phyloP scores from a whole-genome alignment of 495 filamentous ascomycete genomes.

The Aspergillus egyptiacus region DNA sequence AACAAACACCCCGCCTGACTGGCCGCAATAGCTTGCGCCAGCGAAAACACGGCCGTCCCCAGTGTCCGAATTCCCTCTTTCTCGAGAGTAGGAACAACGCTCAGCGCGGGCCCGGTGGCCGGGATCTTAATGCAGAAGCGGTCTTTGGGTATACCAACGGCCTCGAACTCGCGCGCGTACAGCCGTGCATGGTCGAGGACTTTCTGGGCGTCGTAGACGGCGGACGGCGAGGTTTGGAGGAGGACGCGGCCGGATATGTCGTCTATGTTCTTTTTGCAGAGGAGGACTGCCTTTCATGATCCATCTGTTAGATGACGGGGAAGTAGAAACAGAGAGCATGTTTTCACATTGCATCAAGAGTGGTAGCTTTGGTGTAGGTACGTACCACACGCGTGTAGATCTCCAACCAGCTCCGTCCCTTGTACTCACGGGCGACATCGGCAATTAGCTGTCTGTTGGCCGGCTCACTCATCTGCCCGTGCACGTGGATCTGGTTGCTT shows the following conservation, averaged over 20 bases:
- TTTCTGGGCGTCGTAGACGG: conserved; percentile 29
- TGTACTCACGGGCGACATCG: conserved; percentile 30
- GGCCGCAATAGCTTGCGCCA: conserved; percentile 51
- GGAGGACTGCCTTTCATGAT: conserved; percentile 24
- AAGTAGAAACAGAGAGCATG: too few species aligned
- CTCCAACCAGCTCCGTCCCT: conserved; percentile 35
- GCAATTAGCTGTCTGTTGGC: conserved; percentile 32
- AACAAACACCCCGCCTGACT: conserved; percentile 48
- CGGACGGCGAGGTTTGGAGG: conserved; percentile 32
- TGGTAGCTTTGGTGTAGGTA: neutral
- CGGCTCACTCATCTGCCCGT: conserved; percentile 31
- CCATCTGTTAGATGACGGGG: too few species aligned
- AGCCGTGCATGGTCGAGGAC: conserved; percentile 34
- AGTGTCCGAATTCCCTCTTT: conserved; percentile 45
- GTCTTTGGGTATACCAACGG: conserved; percentile 33
- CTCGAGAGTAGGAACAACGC: conserved; percentile 47
- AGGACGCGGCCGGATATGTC: conserved; percentile 35
- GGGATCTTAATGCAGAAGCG: conserved; percentile 57
- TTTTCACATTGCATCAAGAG: too few species aligned
- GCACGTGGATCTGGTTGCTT: conserved; percentile 39
- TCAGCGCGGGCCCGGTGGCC: conserved; percentile 51
- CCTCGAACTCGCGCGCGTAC: conserved; percentile 36
- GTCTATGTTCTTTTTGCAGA: conserved; percentile 39
- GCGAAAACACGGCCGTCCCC: conserved; percentile 51
- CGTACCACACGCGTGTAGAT: conserved; percentile 36